Conservation (phyloP, 2,329 filamentous ascomycete genomes). For the Didymellaceae sp. region DNA sequence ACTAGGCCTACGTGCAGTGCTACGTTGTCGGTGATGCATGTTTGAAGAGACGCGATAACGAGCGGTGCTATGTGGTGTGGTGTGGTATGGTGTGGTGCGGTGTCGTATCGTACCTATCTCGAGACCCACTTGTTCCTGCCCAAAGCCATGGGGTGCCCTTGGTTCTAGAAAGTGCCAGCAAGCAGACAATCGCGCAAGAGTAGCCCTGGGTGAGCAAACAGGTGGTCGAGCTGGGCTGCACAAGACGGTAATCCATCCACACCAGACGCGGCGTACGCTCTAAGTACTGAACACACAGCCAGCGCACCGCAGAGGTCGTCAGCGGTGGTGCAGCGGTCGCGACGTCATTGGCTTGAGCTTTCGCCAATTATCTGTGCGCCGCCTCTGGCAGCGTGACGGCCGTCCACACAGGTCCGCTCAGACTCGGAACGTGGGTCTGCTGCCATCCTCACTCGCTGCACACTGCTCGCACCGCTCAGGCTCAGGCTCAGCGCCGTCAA, state of each 20-base stretch:
- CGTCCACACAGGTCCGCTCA: conserved; percentile 35
- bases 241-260: too few species aligned
- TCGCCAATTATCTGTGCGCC: conserved; percentile 33
- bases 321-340: conserved; percentile 16
- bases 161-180: conserved; percentile 5
- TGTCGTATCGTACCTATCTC: conserved; percentile 1
- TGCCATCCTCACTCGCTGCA: conserved; percentile 32
- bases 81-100: not conserved
- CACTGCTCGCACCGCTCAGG: conserved; percentile 1
- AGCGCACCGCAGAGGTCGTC: conserved; percentile 2
- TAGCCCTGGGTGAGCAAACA: not conserved
- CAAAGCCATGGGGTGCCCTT: conserved; percentile 7
- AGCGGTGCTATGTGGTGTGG: not conserved
- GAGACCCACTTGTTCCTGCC: conserved; percentile 16
- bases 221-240: too few species aligned
- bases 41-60: conserved; percentile 12
- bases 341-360: conserved; percentile 35
- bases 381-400: conserved; percentile 24
- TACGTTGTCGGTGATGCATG: conserved; percentile 10
- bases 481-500: not conserved
- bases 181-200: conserved; percentile 3
- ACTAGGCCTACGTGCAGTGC: not conserved
- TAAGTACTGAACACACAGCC: conserved; percentile 6
- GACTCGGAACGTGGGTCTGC: conserved; percentile 38
- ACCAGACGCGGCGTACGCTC: conserved; percentile 6